Percentiles rank a stretch among this genome's conserved stretches.
These are phyloP conservation scores for Digitaria exilis DNA, from an alignment of 202 grass and related monocot species.

Conservation along the genomic window DNA sequence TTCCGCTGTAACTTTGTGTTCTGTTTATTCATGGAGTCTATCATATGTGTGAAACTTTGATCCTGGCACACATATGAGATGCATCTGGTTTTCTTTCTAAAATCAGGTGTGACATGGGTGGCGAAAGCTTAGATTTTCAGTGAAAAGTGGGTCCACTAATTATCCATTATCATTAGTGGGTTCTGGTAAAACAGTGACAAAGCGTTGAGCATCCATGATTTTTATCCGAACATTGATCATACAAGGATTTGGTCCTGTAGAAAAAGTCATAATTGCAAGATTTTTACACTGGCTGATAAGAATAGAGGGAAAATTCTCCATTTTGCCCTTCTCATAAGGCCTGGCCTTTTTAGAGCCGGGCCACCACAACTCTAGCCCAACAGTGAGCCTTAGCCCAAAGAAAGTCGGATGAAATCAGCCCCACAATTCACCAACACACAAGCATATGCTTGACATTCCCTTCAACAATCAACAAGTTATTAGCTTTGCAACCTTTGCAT, in stretches of 20 bases:
- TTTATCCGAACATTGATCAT: background rate
- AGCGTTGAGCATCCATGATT: background rate
- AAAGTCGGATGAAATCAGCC: background rate
- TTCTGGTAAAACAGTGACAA: constrained; percentile 21
- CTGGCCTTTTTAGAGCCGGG: background rate
- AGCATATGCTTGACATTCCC: too few species aligned
- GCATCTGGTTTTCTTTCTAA: too few species aligned
- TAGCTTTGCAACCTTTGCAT: too few species aligned
- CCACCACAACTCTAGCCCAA: background rate
- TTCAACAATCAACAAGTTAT: too few species aligned
- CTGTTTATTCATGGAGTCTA: too few species aligned
- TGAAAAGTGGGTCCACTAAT: background rate
- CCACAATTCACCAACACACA: background rate
- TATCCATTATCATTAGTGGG: constrained; percentile 4
- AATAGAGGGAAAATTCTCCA: background rate
- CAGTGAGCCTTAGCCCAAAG: background rate
- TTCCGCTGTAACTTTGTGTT: too few species aligned
- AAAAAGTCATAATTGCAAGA: background rate
- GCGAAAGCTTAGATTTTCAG: background rate
- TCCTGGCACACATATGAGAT: too few species aligned
- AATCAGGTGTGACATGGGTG: too few species aligned
- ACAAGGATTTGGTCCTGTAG: background rate
- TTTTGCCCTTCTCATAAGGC: too few species aligned
- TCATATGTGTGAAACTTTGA: too few species aligned
- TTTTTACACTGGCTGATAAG: background rate